Percentiles rank a stretch among this genome's conserved stretches.
Evolutionary conservation across 169 alveolate species (phyloP).

Genomic region (Perkinsus olseni): DNA sequence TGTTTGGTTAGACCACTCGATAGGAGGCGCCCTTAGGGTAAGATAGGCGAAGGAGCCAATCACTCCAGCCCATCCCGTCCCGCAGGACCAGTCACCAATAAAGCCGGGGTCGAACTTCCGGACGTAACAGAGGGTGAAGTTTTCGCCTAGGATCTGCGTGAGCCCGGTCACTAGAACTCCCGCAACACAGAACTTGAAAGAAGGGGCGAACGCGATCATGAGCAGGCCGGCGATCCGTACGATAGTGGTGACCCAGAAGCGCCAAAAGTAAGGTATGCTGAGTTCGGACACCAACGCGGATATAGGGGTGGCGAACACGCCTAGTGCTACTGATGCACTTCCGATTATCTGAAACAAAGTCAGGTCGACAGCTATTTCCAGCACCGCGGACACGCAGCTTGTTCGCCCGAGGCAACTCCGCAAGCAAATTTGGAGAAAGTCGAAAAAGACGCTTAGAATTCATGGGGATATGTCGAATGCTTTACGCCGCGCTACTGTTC

Average conservation of each 20-base stretch:
- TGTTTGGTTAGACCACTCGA: not conserved
- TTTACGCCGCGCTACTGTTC: not conserved
- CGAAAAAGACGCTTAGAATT: too few relatives aligned
- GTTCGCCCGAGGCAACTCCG: too few relatives aligned
- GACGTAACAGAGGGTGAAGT: not conserved
- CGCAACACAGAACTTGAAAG: not conserved
- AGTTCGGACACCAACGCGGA: not conserved
- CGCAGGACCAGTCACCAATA: not conserved
- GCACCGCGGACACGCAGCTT: too few relatives aligned
- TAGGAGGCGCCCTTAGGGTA: not conserved
- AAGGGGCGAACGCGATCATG: not conserved
- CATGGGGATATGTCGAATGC: too few relatives aligned
- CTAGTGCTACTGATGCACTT: not conserved
- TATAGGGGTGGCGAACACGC: not conserved
- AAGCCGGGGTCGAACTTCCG: not conserved
- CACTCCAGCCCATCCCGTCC: not conserved
- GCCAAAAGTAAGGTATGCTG: not conserved
- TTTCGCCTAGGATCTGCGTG: not conserved
- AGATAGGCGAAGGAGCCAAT: not conserved
- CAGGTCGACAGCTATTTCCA: not conserved
- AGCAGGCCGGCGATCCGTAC: not conserved
- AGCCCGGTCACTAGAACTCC: not conserved
- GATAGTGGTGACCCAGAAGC: not conserved
- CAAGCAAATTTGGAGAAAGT: too few relatives aligned
- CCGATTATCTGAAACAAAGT: not conserved